A percentile compares a stretch with the other conserved stretches of the same genome.
phyloP scores from a whole-genome alignment of 2,329 filamentous ascomycete species.

The Microsporum ferrugineum region DNA sequence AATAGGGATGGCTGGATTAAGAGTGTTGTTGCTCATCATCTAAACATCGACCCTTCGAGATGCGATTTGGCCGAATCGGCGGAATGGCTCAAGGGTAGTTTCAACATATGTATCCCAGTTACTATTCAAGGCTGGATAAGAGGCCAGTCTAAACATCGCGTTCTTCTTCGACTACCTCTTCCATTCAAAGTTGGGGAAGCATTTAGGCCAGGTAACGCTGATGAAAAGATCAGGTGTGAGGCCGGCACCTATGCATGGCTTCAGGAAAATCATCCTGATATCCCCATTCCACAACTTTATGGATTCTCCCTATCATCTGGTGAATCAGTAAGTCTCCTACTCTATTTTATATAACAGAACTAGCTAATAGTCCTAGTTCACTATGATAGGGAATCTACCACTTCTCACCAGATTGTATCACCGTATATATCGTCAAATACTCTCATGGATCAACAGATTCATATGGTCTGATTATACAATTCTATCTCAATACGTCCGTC shows the following conservation, averaged over 20 bases:
- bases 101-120: conserved; percentile 26
- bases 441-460: neutral
- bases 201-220: conserved; percentile 3
- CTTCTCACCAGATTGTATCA: neutral
- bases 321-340: neutral
- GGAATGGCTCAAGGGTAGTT: conserved; percentile 23
- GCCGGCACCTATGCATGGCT: conserved; percentile 4
- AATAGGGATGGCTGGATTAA: conserved; percentile 6
- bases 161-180: conserved; percentile 3
- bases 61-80: conserved; percentile 8
- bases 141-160: neutral
- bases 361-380: conserved; percentile 22
- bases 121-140: neutral
- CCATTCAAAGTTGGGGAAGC: conserved; percentile 5
- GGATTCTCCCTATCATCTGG: conserved; percentile 12
- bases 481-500: conserved; percentile 1
- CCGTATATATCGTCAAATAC: neutral
- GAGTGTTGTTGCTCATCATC: conserved; percentile 11
- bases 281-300: conserved; percentile 13
- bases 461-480: neutral
- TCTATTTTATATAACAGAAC: neutral
- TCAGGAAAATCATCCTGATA: conserved; percentile 6
- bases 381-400: neutral
- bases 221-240: conserved; percentile 8
- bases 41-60: conserved; percentile 3